Evolutionary conservation across 2,329 filamentous ascomycete genomes (phyloP).

Genomic region (Kalmusia sp.): DNA sequence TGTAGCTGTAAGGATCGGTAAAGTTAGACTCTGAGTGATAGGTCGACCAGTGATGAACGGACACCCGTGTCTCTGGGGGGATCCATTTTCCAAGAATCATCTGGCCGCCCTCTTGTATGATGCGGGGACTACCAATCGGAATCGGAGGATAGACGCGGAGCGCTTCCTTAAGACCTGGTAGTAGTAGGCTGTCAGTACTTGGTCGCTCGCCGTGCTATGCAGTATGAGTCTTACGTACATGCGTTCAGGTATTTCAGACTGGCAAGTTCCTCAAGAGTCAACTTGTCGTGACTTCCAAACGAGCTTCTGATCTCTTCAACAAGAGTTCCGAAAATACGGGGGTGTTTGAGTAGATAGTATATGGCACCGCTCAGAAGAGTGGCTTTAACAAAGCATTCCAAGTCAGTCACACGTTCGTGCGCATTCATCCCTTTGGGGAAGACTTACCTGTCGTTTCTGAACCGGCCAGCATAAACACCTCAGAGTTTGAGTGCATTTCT

Average conservation of each 20-base stretch:
- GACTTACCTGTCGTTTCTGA: conserved; percentile 1
- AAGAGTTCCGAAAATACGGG: neutral
- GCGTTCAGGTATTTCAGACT: neutral
- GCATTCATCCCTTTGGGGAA: neutral
- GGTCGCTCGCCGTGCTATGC: neutral
- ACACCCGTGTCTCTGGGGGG: neutral
- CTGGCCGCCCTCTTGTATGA: neutral
- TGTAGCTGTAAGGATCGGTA: neutral
- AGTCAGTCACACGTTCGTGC: neutral
- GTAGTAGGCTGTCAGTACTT: neutral
- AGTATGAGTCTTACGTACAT: neutral
- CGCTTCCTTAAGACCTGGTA: neutral
- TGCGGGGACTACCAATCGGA: neutral
- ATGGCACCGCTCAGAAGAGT: conserved; percentile 12
- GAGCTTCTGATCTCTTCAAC: neutral
- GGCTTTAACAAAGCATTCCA: conserved; percentile 16
- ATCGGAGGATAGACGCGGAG: conserved; percentile 13
- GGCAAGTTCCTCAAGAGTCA: neutral
- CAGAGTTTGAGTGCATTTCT: neutral
- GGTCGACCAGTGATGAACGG: neutral
- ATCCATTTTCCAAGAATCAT: neutral
- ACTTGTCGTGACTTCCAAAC: neutral
- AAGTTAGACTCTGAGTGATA: conserved; percentile 3
- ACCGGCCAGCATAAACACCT: neutral
- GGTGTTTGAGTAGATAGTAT: conserved; percentile 10